Percentiles rank a stretch among this genome's conserved stretches.
Evolutionary conservation across 2,329 filamentous ascomycete species (phyloP).

Genomic region (Fusarium pininemorale): DNA sequence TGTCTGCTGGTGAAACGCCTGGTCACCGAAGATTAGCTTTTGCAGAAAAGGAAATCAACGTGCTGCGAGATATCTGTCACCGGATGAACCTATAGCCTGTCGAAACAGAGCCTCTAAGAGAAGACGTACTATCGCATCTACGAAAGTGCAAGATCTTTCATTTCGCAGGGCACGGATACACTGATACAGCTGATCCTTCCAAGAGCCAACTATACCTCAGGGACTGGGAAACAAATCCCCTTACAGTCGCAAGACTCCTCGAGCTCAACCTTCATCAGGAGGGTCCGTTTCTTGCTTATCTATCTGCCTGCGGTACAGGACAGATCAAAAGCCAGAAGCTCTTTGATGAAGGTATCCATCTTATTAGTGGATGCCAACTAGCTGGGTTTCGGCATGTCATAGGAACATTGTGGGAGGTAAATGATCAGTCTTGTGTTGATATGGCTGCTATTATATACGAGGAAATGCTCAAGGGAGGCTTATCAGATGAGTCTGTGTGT

Average conservation of each 20-base stretch:
- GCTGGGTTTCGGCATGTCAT: background rate
- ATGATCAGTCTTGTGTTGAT: background rate
- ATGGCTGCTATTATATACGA: background rate
- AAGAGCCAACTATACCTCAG: background rate
- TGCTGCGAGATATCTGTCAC: background rate
- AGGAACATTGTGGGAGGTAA: background rate
- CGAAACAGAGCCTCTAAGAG: rapidly evolving
- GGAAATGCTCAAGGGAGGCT: background rate
- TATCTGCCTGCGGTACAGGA: background rate
- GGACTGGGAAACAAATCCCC: background rate
- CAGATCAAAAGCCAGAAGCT: background rate
- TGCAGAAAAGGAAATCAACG: background rate
- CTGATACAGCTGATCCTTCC: background rate
- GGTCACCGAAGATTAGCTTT: background rate
- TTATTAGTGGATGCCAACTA: background rate
- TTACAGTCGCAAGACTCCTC: background rate
- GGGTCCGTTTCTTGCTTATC: background rate
- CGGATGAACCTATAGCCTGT: rapidly evolving
- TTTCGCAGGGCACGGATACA: background rate
- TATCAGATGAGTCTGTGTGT: background rate
- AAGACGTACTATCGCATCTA: background rate
- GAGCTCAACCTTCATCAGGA: background rate
- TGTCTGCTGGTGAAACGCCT: background rate
- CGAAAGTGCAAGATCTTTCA: background rate
- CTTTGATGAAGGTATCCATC: background rate